Evolutionary conservation across 345 rosid genomes (phyloP).

Genomic region (Lepidium didymum): DNA sequence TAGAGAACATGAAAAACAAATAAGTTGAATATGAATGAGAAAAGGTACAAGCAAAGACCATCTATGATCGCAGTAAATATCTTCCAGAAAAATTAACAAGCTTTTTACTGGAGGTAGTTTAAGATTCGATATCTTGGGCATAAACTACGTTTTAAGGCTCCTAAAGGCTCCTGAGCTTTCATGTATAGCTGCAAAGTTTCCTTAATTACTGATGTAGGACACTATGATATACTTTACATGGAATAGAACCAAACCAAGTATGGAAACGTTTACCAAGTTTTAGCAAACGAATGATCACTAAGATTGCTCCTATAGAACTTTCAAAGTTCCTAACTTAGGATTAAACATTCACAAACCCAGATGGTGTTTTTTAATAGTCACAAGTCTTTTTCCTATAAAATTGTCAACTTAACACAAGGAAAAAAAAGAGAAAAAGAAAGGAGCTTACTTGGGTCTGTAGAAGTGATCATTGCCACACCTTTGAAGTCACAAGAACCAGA

Average conservation of each 20-base stretch:
- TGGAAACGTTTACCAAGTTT: not conserved
- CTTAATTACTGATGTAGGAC: not conserved
- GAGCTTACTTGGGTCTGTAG: constrained; percentile 91
- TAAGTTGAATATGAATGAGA: not conserved
- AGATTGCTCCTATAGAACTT: not conserved
- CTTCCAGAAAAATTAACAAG: not conserved
- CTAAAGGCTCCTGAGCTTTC: no score
- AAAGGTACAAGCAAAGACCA: not conserved
- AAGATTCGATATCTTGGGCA: not conserved
- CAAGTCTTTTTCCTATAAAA: not conserved
- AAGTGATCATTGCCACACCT: constrained; percentile 92
- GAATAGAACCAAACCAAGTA: not conserved
- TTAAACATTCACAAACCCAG: not conserved
- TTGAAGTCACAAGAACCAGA: constrained; percentile 91
- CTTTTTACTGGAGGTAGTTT: not conserved
- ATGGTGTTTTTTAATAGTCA: not conserved
- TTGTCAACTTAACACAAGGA: not conserved
- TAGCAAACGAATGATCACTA: not conserved
- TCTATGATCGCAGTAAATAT: not conserved
- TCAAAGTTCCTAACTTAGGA: not conserved
- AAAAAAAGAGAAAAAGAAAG: not conserved
- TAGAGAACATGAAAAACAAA: not conserved
- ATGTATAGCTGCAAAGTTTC: not conserved
- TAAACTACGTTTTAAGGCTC: not conserved
- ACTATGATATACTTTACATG: not conserved